Base-by-base conservation (phyloP, 2,329 filamentous ascomycete species). In the Sporothrix mexicana region DNA sequence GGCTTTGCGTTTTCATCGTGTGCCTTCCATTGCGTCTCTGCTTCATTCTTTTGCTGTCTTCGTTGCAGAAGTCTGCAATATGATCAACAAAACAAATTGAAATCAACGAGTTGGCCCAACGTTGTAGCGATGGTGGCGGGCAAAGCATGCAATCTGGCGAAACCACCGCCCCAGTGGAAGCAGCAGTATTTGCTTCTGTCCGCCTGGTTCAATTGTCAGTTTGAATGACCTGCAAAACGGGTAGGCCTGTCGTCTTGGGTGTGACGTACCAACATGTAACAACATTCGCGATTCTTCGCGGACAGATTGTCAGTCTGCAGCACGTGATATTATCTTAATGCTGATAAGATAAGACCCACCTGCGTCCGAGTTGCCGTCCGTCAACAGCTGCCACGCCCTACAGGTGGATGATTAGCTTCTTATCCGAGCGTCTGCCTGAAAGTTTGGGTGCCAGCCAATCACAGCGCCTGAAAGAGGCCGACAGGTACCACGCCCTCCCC, bases 401-500 rank as follows among this genome's bases (percentile, higher is more conserved):
- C 3, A 55, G 59, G 12, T 20, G 17, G 36, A 43, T 20, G 57
- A 36, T 20, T 17, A 36, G 23, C 20, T 57, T 12, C 53, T 30
- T 57, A 4, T 57, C 20, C 57, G 9, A 8, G 15, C 41, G 30
- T 3, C 36, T 4, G 20, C 57, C 36, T 62, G 30, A 20, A 43
- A 2, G n/a, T 43, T 20, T 10, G 36, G 20, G 17, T n/a, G 17
- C 6, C 17, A n/a, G 8, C 61, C 61, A 66, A 66, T 66, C 41
- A 47, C 61, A 66, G 41, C 20, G 41, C 10, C 61, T 23, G 61
- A 47, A 36, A 25, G 41, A 25, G 59, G 47, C 47, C 49, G n/a
- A 23, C 66, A 45, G 51, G 51, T 55, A 69, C 30, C 67, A 55
- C 67, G 41, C 41, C 20, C 61, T 47, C 41, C 47, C 69, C 53